phyloP scores from a whole-genome alignment of 140 eudicot genomes.

The Ambrosia hybrid region DNA sequence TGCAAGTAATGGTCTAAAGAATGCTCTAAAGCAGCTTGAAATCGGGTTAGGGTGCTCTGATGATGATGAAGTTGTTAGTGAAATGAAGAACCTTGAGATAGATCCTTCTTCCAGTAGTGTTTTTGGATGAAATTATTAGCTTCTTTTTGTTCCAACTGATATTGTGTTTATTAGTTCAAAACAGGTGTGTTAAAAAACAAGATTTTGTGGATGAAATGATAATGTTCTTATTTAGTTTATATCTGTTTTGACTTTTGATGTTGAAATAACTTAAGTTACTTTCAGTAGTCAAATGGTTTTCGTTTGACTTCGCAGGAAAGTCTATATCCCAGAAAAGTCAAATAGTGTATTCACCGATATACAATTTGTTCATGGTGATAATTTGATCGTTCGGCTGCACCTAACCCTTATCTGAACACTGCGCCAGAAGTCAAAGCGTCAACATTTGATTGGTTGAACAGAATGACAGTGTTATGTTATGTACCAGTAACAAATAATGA shows the following conservation, averaged over 20 bases:
- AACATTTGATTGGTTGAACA: not conserved
- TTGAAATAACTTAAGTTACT: too few relatives aligned
- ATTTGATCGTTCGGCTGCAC: not conserved
- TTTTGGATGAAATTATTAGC: not conserved
- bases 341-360: too few relatives aligned
- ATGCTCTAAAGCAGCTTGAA: conserved; percentile 48
- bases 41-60: conserved; percentile 38
- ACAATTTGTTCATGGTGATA: not conserved
- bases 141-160: not conserved
- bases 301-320: too few relatives aligned
- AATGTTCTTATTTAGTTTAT: not conserved
- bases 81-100: conserved; percentile 59
- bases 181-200: not conserved
- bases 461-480: conserved; percentile 16
- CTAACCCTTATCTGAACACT: not conserved
- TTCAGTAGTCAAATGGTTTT: too few relatives aligned
- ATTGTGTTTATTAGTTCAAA: not conserved
- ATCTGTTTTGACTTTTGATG: too few relatives aligned
- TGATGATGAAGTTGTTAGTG: conserved; percentile 36
- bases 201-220: conserved; percentile 8
- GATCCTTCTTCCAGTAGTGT: conserved; percentile 3
- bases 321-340: too few relatives aligned
- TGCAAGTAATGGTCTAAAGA: conserved; percentile 49
- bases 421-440: not conserved
- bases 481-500: conserved; percentile 30